A percentile compares a stretch with the other conserved stretches of the same genome.
Conservation (phyloP, 2,329 filamentous ascomycete species). For the Colletotrichum costaricense region DNA sequence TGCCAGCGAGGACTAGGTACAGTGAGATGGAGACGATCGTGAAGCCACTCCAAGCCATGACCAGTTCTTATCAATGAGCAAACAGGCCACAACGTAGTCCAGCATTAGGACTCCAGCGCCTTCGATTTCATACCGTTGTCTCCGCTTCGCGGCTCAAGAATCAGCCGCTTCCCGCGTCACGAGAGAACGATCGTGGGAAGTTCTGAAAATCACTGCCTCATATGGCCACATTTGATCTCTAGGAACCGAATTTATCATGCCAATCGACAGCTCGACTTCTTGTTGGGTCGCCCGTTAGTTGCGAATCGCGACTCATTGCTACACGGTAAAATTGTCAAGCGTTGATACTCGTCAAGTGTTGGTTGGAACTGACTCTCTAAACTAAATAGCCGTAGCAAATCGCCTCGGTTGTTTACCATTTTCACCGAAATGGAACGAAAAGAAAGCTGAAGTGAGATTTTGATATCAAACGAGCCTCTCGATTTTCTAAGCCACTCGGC, state of each 20-base stretch:
- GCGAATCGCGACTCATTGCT: background rate
- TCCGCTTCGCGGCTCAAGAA: background rate
- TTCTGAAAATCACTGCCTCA: background rate
- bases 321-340: background rate
- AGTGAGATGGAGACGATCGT: background rate
- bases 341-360: background rate
- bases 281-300: background rate
- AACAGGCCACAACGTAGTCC: background rate
- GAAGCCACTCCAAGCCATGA: background rate
- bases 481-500: background rate
- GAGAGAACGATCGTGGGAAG: background rate
- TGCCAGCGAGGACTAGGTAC: background rate
- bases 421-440: background rate
- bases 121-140: background rate
- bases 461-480: background rate
- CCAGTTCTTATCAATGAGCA: background rate
- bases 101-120: background rate
- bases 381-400: background rate
- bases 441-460: background rate
- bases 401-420: background rate
- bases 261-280: background rate
- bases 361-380: background rate
- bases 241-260: background rate
- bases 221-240: background rate
- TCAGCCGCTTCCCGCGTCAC: background rate